Conservation (phyloP, 768 basidiomycete species). For the Kwoniella sp. region DNA sequence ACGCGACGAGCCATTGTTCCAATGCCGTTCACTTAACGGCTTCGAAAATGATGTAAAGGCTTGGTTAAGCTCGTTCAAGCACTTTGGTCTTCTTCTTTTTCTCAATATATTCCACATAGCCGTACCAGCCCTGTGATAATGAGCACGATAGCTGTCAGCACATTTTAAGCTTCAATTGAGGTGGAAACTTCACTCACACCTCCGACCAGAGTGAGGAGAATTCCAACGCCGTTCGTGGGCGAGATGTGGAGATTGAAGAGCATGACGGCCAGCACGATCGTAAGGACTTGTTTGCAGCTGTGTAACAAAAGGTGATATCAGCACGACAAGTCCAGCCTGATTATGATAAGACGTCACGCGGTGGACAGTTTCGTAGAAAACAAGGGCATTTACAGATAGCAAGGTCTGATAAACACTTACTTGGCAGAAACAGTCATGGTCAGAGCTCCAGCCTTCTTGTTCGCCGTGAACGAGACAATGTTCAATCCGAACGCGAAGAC, state of each 20-base stretch:
- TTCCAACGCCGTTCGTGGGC: conserved; percentile 76
- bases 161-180: background rate
- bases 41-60: too few species aligned
- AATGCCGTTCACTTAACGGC: too few species aligned
- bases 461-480: conserved; percentile 93
- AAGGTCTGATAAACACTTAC: conserved; percentile 24
- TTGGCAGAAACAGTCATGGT: conserved; percentile 57
- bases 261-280: conserved; percentile 76
- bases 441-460: conserved; percentile 77
- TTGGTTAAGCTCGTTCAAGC: conserved; percentile 14
- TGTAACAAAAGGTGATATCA: background rate
- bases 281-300: conserved; percentile 85
- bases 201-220: conserved; percentile 77
- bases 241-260: conserved; percentile 84
- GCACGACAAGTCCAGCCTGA: too few species aligned
- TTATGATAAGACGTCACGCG: conserved; percentile 58
- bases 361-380: background rate
- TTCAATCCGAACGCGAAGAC: conserved; percentile 88
- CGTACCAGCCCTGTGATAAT: conserved; percentile 41
- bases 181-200: conserved; percentile 70
- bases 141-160: background rate
- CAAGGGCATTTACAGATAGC: background rate
- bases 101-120: conserved; percentile 43
- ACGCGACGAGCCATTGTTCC: background rate
- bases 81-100: conserved; percentile 28